Evolutionary conservation across 768 basidiomycete species (phyloP), one percentile per base, ranked within the genome.

Genomic region (Amanita fuliginea): DNA sequence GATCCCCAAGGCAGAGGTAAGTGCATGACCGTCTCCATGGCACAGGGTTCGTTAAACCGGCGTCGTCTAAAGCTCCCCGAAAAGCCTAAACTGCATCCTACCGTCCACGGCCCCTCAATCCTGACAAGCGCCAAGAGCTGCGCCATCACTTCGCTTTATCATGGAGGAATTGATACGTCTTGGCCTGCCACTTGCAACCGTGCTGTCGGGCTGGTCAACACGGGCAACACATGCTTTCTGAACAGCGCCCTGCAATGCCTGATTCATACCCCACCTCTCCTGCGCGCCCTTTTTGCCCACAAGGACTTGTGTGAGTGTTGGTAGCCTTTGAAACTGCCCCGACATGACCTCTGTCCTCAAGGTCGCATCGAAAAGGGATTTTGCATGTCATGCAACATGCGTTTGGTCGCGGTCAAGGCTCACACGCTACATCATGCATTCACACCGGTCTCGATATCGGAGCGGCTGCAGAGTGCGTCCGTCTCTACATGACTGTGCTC

Each of bases 231-330:
- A 1, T 99, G 96, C 66, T 99, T 95, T 64, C 70, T 97, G 57
- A 99, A 99, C 64, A 92, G 91, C 56, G 88, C 85, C 18, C 67
- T 98, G 43, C 96, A 99, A 68, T 92, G 91, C 58, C 75, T 98
- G 44, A 65, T 96, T 11, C 93, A 98, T 60, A 97, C 95, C 0
- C 81, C 93, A 7, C 91, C 94, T 2, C 73, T 99, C 21, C 71
- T 92, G 33, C 76, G 74, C 53, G 60, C 85, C 37, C 62, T 91
- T 34, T 46, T 66, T 36, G 62, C 62, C 6, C 84, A 84, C 58
- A 72, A 65, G 54, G 69, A 80, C 7, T 66, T 69, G 55, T 92
- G 88, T 89, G 59, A 59, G 86, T 75, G 33, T 49, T 24, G n/a
- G 22, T 18, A 21, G 28, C 40, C 5, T 16, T 48, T n/a, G 42